Evolutionary conservation across 2,329 filamentous ascomycete species (phyloP).

Genomic region (Bimuria novae-zelandiae): DNA sequence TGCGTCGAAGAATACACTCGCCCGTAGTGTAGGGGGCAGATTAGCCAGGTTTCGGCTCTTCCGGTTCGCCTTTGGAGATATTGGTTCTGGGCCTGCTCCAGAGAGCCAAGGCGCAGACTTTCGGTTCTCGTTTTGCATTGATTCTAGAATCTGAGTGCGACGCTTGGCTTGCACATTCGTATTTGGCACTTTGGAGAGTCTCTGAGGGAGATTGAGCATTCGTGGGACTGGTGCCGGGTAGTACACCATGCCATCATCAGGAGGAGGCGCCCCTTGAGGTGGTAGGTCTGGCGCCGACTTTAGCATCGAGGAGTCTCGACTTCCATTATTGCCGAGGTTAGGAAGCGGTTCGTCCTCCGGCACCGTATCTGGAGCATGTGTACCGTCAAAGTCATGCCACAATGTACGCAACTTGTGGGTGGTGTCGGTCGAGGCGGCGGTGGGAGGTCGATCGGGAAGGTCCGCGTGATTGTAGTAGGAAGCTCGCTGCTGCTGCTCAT

Average conservation of each 20-base stretch:
- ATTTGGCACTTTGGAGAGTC: constrained; percentile 75
- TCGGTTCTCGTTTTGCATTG: constrained; percentile 60
- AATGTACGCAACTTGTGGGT: constrained; percentile 68
- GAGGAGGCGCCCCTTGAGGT: constrained; percentile 52
- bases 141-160: constrained; percentile 72
- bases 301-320: constrained; percentile 48
- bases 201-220: constrained; percentile 89
- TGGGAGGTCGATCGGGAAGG: constrained; percentile 53
- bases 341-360: constrained; percentile 35
- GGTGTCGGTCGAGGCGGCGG: constrained; percentile 63
- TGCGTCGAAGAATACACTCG: constrained; percentile 87
- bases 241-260: constrained; percentile 83
- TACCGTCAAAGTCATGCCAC: constrained; percentile 82
- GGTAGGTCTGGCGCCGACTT: constrained; percentile 39
- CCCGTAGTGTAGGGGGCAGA: constrained; percentile 82
- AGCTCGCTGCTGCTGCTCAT: constrained; percentile 10
- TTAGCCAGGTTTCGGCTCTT: constrained; percentile 54
- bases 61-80: constrained; percentile 24
- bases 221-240: constrained; percentile 94
- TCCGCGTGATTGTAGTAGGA: constrained; percentile 20
- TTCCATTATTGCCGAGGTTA: constrained; percentile 28
- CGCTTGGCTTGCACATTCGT: constrained; percentile 68
- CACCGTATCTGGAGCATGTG: constrained; percentile 66
- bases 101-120: constrained; percentile 57
- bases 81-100: constrained; percentile 22